These are phyloP conservation scores for Colletotrichum endophyticum DNA, from an alignment of 2,329 filamentous ascomycete species.

Conservation along the genomic window DNA sequence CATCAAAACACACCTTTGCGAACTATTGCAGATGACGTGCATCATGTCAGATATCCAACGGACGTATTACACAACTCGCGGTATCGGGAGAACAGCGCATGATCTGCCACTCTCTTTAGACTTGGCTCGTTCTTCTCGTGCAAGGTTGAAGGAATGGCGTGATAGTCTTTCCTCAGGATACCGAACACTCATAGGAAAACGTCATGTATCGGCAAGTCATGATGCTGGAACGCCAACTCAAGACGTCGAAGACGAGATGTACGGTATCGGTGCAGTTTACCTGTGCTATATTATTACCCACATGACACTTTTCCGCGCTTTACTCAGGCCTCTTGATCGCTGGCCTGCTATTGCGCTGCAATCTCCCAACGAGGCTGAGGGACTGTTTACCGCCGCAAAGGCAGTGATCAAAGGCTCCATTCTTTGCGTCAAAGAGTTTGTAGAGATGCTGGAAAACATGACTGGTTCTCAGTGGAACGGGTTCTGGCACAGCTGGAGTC, in stretches of 20 bases:
- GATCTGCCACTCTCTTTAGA: neutral
- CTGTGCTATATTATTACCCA: neutral
- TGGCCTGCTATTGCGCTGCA: neutral
- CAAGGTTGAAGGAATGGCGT: neutral
- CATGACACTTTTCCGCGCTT: neutral
- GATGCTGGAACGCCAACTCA: neutral
- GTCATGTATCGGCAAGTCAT: neutral
- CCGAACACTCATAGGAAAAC: neutral
- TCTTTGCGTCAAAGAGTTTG: neutral
- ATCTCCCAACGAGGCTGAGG: neutral
- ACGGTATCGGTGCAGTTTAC: neutral
- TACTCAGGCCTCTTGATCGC: neutral
- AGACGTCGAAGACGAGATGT: neutral
- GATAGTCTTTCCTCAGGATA: neutral
- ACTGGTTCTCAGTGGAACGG: neutral
- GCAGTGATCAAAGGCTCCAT: neutral
- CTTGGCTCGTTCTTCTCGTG: neutral
- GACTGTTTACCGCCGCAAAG: neutral
- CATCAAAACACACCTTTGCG: neutral
- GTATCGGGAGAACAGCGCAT: neutral
- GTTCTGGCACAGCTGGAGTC: neutral
- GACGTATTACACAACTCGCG: neutral
- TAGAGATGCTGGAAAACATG: neutral
- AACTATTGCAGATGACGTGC: neutral
- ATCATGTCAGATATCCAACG: neutral